Evolutionary conservation across 2,329 filamentous ascomycete genomes (phyloP), one percentile per base, ranked within the genome.

Genomic region (Escovopsis weberi): DNA sequence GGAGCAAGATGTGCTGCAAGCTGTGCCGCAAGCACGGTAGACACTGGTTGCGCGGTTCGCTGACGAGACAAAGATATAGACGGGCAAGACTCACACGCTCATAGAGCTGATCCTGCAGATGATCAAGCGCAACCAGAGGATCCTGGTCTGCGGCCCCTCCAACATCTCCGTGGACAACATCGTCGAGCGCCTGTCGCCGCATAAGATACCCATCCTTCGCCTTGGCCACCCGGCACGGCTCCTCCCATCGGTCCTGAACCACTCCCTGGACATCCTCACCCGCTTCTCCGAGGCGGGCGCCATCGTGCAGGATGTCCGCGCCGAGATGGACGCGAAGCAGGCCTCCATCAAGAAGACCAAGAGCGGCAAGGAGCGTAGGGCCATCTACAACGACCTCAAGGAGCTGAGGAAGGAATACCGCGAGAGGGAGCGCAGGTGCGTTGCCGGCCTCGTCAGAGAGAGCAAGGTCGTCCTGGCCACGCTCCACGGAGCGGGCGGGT

Each of bases 111-210:
- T 98, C 47, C 69, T 93, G n/a, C 91, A 98, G 56, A 67, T 96
- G 51, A 68, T 93, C 43, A 80, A 80, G 55, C 75, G 76, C 23
- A 74, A 78, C 32, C 72, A 80, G 42, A 77, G 87, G 2, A 69
- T 96, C 10, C 70, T 96, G 2, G 89, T 96, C n/a, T 96, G 91
- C 54, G 91, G 89, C 0, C 91, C 91, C 0, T 94, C 86, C 28
- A 98, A 98, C 58, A 88, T 98, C 52, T 91, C 86, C 0, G 91
- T 98, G 1, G 91, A 98, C 70, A 98, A 98, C 56, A 94, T 98
- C 45, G 88, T 95, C 8, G 91, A 98, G 62, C 79, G 91, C 7
- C 73, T 96, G 2, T 78, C 87, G 2, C 78, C 84, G 0, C 83
- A 88, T 59, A 87, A 86, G 54, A 71, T 95, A 1, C 82, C 86